These are phyloP conservation scores for Alternaria triticina DNA, from an alignment of 2,329 filamentous ascomycete genomes.

Conservation along the genomic window DNA sequence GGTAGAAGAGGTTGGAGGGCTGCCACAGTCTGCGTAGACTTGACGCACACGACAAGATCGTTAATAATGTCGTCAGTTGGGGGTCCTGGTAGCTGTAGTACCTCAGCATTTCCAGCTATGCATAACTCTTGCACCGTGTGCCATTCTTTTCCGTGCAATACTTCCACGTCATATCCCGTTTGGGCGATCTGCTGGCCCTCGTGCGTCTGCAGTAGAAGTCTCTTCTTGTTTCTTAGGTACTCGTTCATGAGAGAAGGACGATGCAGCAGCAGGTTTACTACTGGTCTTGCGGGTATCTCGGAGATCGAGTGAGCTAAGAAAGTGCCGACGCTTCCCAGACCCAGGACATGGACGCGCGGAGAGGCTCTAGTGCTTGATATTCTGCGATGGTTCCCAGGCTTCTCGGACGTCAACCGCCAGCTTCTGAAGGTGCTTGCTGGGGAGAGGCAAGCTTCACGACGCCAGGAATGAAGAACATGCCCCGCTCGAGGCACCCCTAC, in stretches of 20 bases:
- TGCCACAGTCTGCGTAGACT: constrained; percentile 7
- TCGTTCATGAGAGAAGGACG: constrained; percentile 1
- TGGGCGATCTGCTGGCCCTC: constrained; percentile 1
- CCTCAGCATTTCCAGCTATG: not conserved
- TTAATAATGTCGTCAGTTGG: not conserved
- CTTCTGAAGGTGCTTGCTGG: not conserved
- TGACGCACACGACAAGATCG: constrained; percentile 16
- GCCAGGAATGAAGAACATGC: not conserved
- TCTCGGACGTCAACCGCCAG: not conserved
- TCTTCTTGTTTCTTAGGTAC: not conserved
- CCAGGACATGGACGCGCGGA: constrained; percentile 9
- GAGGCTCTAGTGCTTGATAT: not conserved
- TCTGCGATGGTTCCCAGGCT: not conserved
- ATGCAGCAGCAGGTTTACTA: constrained; percentile 6
- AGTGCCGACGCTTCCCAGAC: constrained; percentile 1
- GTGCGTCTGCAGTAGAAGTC: constrained; percentile 1
- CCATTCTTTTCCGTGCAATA: not conserved
- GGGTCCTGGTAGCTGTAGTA: not conserved
- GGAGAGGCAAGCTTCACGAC: not conserved
- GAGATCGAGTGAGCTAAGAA: constrained; percentile 13
- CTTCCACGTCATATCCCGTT: constrained; percentile 2
- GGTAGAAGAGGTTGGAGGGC: constrained; percentile 8
- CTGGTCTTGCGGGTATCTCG: constrained; percentile 3
- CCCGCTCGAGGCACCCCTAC: not conserved
- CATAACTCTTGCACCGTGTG: not conserved